Conservation (phyloP, 2,329 filamentous ascomycete genomes). For the Colletotrichum chrysophilum region DNA sequence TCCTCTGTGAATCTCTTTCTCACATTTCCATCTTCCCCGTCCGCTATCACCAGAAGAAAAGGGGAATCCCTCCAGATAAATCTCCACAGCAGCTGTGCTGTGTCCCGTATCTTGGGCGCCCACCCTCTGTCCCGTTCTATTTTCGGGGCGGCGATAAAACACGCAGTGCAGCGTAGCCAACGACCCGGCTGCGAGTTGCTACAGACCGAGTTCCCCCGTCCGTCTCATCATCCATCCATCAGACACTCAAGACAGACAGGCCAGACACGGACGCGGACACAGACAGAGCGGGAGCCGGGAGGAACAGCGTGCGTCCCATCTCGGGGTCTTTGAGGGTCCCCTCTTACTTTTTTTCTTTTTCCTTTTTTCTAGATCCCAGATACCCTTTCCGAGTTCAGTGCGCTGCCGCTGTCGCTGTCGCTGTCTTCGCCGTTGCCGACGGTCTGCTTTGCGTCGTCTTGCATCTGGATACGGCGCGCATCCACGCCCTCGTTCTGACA, state of each 20-base stretch:
- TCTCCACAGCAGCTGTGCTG: slow-evolving; percentile 13
- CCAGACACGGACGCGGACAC: neutral
- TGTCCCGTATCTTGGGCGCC: neutral
- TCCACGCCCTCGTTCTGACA: neutral
- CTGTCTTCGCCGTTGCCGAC: neutral
- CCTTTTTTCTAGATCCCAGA: neutral
- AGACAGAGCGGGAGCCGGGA: neutral
- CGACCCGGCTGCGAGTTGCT: neutral
- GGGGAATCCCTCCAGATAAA: slow-evolving; percentile 12
- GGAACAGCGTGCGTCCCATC: slow-evolving; percentile 18
- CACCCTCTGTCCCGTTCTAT: slow-evolving; percentile 13
- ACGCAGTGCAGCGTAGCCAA: slow-evolving; percentile 4
- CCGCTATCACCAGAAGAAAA: neutral
- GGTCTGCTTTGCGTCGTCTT: neutral
- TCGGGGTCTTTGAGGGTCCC: neutral
- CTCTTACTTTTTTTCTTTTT: neutral
- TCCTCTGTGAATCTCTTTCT: slow-evolving; percentile 4
- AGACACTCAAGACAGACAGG: slow-evolving; percentile 1
- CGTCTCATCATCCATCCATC: slow-evolving; percentile 17
- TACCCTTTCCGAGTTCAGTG: neutral
- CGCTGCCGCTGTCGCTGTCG: neutral
- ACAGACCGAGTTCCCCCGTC: slow-evolving; percentile 5
- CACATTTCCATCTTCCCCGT: neutral
- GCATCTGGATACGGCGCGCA: neutral
- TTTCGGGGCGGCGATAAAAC: slow-evolving; percentile 21